A percentile compares a stretch with the other conserved stretches of the same genome.
Evolutionary conservation across 441 rosid species (phyloP).

Genomic region (Melianthus villosus): DNA sequence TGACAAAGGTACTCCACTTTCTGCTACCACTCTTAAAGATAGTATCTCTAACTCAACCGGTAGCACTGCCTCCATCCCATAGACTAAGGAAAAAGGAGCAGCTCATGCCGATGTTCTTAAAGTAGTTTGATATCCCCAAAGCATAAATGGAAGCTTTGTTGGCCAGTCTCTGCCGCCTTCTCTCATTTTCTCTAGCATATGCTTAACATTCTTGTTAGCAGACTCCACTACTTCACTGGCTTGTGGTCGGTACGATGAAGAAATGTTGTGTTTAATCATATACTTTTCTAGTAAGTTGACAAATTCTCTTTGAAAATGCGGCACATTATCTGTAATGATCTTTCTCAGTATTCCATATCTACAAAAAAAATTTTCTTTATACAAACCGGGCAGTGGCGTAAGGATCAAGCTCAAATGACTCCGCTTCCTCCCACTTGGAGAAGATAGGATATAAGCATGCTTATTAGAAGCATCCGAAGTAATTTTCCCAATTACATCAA

Average conservation of each 20-base stretch:
- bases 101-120: no score
- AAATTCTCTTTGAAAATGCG: background rate
- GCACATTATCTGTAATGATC: background rate
- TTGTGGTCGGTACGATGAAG: background rate
- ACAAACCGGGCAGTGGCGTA: background rate
- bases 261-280: background rate
- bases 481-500: background rate
- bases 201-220: background rate
- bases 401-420: background rate
- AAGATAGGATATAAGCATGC: background rate
- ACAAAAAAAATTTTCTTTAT: background rate
- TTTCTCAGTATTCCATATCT: background rate
- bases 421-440: background rate
- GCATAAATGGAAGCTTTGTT: no score
- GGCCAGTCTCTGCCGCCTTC: no score
- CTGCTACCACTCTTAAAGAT: no score
- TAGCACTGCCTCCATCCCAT: no score
- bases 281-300: background rate
- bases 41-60: no score
- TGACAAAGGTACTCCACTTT: no score
- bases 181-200: background rate
- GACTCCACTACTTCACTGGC: background rate
- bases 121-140: no score
- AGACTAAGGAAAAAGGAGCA: no score
- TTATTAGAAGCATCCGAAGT: background rate